phyloP scores from a whole-genome alignment of 306 rosid species.

The Canavalia ensiformis region DNA sequence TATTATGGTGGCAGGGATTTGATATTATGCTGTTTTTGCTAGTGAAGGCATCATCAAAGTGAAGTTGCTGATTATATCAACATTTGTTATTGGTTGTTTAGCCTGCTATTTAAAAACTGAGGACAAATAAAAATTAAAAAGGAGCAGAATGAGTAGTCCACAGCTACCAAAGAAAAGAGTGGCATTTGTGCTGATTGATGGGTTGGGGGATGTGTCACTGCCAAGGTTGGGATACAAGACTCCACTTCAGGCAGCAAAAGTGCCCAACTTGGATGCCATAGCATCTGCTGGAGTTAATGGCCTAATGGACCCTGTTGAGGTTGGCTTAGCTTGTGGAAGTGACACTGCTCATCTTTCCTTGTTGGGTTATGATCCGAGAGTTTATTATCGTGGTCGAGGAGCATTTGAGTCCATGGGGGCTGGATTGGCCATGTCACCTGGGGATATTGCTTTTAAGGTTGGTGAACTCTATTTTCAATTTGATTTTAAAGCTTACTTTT shows the following conservation, averaged over 20 bases:
- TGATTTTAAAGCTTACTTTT: neutral
- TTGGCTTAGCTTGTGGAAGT: constrained; percentile 97
- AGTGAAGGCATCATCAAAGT: constrained; percentile 33
- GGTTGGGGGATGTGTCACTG: constrained; percentile 90
- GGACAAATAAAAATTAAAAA: neutral
- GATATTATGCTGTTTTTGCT: constrained; percentile 42
- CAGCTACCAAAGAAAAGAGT: constrained; percentile 82
- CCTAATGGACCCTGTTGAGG: constrained; percentile 97
- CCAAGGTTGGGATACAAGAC: constrained; percentile 83
- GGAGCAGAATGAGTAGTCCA: constrained; percentile 58
- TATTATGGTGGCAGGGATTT: constrained; percentile 43
- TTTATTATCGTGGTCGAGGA: constrained; percentile 94
- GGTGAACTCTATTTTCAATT: constrained; percentile 30
- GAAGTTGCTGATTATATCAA: constrained; percentile 38
- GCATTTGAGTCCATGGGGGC: constrained; percentile 99
- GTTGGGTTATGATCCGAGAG: constrained; percentile 88
- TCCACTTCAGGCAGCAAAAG: constrained; percentile 88
- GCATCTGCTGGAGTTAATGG: constrained; percentile 95
- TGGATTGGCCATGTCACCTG: constrained; percentile 98
- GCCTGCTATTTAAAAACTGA: constrained; percentile 18
- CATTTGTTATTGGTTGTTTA: constrained; percentile 12
- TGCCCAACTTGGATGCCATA: constrained; percentile 83
- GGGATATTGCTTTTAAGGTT: constrained; percentile 97
- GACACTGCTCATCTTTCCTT: constrained; percentile 98
- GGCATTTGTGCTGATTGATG: constrained; percentile 95